Evolutionary conservation across 2,329 filamentous ascomycete genomes (phyloP).

Genomic region (Alternaria longipes): DNA sequence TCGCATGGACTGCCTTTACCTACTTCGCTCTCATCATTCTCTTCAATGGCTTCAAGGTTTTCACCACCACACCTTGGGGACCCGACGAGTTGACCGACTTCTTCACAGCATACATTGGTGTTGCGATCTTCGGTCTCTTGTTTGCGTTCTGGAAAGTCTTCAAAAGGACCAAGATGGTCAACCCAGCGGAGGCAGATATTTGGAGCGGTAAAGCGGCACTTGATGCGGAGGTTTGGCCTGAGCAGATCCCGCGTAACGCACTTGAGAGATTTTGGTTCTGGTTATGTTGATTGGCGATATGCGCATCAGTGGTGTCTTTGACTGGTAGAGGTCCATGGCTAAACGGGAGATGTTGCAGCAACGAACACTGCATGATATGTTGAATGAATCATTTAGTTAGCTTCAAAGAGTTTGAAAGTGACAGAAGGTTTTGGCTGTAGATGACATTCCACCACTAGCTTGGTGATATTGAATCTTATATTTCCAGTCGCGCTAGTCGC

Average conservation of each 20-base stretch:
- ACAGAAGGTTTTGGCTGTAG: neutral
- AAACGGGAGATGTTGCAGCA: conserved; percentile 1
- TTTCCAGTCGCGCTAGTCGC: neutral
- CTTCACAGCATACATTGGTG: conserved; percentile 61
- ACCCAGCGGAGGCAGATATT: conserved; percentile 55
- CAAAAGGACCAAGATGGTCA: conserved; percentile 66
- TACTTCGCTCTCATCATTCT: conserved; percentile 66
- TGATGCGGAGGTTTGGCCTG: conserved; percentile 58
- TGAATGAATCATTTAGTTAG: neutral
- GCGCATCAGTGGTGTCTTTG: neutral
- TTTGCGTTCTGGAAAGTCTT: conserved; percentile 72
- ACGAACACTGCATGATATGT: neutral
- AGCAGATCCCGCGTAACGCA: conserved; percentile 54
- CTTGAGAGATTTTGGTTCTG: conserved; percentile 61
- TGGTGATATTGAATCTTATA: neutral
- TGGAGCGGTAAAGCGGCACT: conserved; percentile 58
- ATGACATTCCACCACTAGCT: neutral
- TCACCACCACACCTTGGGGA: conserved; percentile 57
- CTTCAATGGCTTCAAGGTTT: conserved; percentile 71
- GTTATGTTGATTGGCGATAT: conserved; percentile 49
- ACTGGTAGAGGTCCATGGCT: neutral
- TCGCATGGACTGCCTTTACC: conserved; percentile 67
- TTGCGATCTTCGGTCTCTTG: conserved; percentile 53
- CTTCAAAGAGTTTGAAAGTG: neutral
- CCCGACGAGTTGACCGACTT: conserved; percentile 54